Base-by-base conservation (phyloP, 768 basidiomycete genomes). In the Galerina marginata region DNA sequence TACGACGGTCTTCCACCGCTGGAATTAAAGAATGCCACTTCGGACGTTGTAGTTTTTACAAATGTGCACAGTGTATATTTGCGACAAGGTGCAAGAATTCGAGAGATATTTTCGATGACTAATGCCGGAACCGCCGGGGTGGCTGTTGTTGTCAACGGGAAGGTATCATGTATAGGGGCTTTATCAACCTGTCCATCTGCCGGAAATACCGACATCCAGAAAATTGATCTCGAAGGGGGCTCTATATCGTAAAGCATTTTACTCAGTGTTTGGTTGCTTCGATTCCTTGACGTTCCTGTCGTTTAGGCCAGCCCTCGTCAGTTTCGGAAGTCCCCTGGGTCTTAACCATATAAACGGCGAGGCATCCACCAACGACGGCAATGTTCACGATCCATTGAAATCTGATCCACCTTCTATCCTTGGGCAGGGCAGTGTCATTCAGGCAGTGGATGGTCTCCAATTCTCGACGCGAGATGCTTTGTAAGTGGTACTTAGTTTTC, bases 361-460 rank as follows among this genome's bases (percentile, higher is more conserved):
- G 69, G 56, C 71, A 6, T 81, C 82, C 0, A 88, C 89, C 1
- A 77, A 77, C 36, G 91, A 92, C 63, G 90, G 91, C 2, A 58
- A 66, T 20, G 81, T 85, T 4, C 75, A 75, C 49, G 84, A 86
- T 60, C 77, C 81, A 20, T 60, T 86, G 71, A 65, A 69, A 64
- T 62, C 71, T 2, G 69, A 75, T 10, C 67, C 81, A 3, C 83
- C 85, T 3, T 64, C 65, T 6, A 72, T 86, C 52, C 65, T 86
- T 11, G 81, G 81, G 9, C 71, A 77, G 25, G 75, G 77, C 5
- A 72, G 75, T 15, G 58, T 79, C 50, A 77, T 80, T 23, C 80
- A 80, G 37, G 93, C 90, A 9, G 82, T 83, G 4, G 93, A 95
- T 68, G 93, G 93, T 0, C 79, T 92, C 36, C 82, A 83, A 59